A percentile compares a stretch with the other conserved stretches of the same genome.
phyloP scores from a whole-genome alignment of 106 monocot genomes.

The Xerophyta viscosa region DNA sequence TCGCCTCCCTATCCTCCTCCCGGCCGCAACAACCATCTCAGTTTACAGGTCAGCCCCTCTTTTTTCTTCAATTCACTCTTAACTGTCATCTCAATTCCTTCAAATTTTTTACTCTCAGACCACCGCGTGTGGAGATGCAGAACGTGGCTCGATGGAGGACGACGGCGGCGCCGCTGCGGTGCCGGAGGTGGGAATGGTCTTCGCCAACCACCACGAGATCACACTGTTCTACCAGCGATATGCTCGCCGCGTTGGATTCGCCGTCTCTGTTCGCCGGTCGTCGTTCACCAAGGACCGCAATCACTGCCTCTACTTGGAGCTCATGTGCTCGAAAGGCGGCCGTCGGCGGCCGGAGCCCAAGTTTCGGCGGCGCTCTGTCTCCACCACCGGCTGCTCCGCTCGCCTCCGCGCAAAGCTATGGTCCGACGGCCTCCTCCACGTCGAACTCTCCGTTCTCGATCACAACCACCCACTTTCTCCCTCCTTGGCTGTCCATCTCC shows the following conservation, averaged over 20 bases:
- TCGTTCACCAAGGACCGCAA: constrained; percentile 57
- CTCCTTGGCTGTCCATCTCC: constrained; percentile 44
- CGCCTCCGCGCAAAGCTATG: constrained; percentile 41
- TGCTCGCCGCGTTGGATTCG: constrained; percentile 56
- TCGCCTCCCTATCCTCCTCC: no score
- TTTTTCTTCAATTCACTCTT: no score
- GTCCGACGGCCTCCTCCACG: constrained; percentile 49
- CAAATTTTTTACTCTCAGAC: no score
- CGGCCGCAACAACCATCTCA: no score
- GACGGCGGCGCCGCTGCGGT: constrained; percentile 8
- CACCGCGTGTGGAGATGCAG: no score
- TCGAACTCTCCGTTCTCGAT: constrained; percentile 44
- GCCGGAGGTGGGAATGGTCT: constrained; percentile 72
- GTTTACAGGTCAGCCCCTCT: no score
- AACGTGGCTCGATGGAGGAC: not conserved
- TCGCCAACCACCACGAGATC: constrained; percentile 37
- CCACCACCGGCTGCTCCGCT: constrained; percentile 47
- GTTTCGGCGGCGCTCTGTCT: constrained; percentile 32
- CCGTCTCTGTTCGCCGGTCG: constrained; percentile 51
- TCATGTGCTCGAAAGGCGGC: constrained; percentile 76
- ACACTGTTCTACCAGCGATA: constrained; percentile 48
- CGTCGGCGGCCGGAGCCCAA: constrained; percentile 45
- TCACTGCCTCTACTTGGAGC: constrained; percentile 52
- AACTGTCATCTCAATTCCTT: no score
- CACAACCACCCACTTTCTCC: constrained; percentile 64